Evolutionary conservation across 192 early-diverging fungal genomes (phyloP).

Genomic region (Coemansia pectinata): DNA sequence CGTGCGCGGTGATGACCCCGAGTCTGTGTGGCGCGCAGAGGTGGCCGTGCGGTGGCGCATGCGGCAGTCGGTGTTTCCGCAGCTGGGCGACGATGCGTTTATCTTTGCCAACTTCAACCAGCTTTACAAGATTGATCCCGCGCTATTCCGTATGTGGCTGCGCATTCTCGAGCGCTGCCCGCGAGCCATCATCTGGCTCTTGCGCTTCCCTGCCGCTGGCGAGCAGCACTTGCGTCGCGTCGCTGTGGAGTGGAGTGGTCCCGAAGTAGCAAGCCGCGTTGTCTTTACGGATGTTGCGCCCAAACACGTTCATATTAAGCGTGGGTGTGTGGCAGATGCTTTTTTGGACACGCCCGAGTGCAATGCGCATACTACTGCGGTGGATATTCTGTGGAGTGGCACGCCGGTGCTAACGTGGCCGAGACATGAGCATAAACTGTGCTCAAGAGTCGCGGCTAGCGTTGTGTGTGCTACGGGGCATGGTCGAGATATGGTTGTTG

Average conservation of each 20-base stretch:
- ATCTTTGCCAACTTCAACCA: conserved; percentile 98
- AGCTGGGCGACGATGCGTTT: conserved; percentile 74
- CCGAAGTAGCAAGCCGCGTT: conserved; percentile 74
- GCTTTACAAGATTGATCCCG: conserved; percentile 94
- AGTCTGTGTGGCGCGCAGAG: conserved; percentile 69
- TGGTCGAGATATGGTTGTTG: conserved; percentile 68
- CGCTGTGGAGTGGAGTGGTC: conserved; percentile 75
- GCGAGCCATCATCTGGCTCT: conserved; percentile 84
- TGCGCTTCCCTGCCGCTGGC: conserved; percentile 89
- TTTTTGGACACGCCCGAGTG: conserved; percentile 96
- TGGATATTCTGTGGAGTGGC: conserved; percentile 92
- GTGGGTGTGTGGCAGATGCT: conserved; percentile 86
- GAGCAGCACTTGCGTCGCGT: conserved; percentile 70
- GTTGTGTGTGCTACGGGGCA: conserved; percentile 82
- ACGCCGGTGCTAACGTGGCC: conserved; percentile 91
- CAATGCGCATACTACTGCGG: conserved; percentile 95
- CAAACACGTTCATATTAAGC: conserved; percentile 89
- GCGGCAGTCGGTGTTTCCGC: conserved; percentile 84
- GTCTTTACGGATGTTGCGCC: conserved; percentile 83
- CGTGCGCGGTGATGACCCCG: conserved; percentile 44
- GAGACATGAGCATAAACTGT: conserved; percentile 87
- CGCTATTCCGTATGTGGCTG: conserved; percentile 83
- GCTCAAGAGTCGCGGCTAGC: conserved; percentile 83
- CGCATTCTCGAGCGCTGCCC: conserved; percentile 79
- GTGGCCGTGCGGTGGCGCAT: conserved; percentile 79